Evolutionary conservation across 768 basidiomycete species (phyloP).

Genomic region (Hemileccinum impolitum): DNA sequence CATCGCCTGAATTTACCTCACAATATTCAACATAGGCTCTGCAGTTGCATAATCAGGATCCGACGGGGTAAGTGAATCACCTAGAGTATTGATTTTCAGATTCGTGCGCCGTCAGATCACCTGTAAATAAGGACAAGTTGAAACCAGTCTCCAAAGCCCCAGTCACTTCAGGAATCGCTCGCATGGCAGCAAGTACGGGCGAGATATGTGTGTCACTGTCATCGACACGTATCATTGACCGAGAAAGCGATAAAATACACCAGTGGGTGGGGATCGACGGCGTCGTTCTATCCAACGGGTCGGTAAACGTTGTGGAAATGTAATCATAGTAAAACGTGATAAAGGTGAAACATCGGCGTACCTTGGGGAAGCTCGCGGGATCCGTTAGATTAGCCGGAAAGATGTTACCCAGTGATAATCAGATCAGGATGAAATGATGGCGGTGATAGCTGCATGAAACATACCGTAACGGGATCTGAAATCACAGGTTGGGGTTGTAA

Average conservation of each 20-base stretch:
- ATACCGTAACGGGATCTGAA: slow-evolving; percentile 61
- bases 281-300: slow-evolving; percentile 34
- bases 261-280: slow-evolving; percentile 41
- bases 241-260: neutral
- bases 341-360: slow-evolving; percentile 8
- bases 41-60: slow-evolving; percentile 26
- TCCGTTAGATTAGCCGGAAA: slow-evolving; percentile 60
- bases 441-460: slow-evolving; percentile 11
- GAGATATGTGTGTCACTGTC: slow-evolving; percentile 58
- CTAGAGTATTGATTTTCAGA: slow-evolving; percentile 61
- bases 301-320: neutral
- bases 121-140: slow-evolving; percentile 65
- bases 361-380: slow-evolving; percentile 55
- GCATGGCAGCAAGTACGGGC: slow-evolving; percentile 52
- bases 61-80: slow-evolving; percentile 29
- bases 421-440: neutral
- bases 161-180: slow-evolving; percentile 58
- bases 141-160: slow-evolving; percentile 42
- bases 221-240: neutral
- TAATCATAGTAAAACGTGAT: too few species aligned
- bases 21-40: slow-evolving; percentile 59
- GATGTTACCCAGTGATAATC: slow-evolving; percentile 34
- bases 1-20: slow-evolving; percentile 39
- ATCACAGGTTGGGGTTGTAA: slow-evolving; percentile 70
- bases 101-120: slow-evolving; percentile 71